Percentiles rank a stretch among this genome's conserved stretches.
Evolutionary conservation across 805 yeast species (phyloP).

Genomic region (Nakazawaea wyomingensis): DNA sequence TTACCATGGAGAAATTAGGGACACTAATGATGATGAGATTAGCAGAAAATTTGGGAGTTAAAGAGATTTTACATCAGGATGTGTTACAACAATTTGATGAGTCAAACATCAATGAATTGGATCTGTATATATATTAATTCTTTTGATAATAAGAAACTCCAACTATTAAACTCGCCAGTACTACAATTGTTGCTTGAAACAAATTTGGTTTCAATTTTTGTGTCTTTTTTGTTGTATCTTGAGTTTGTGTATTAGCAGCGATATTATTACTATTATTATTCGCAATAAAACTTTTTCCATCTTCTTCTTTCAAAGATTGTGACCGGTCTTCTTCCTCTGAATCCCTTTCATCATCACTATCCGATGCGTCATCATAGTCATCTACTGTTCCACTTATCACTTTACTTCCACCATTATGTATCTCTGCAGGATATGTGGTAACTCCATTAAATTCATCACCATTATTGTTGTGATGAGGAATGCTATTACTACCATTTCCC

Average conservation of each 20-base stretch:
- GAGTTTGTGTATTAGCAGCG: neutral
- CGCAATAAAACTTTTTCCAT: neutral
- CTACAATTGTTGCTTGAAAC: conserved; percentile 3
- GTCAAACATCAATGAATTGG: conserved; percentile 1
- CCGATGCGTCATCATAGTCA: neutral
- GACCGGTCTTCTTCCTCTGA: neutral
- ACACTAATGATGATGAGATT: conserved; percentile 36
- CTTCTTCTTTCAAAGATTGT: neutral
- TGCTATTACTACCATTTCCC: too few species aligned
- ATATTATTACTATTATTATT: neutral
- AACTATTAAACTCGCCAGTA: conserved; percentile 7
- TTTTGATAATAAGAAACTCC: conserved; percentile 7
- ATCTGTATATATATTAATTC: conserved; percentile 4
- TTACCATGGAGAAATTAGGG: conserved; percentile 18
- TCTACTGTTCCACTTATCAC: too few species aligned
- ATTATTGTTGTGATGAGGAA: too few species aligned
- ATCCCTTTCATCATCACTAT: neutral
- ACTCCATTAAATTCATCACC: too few species aligned
- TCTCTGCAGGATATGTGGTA: too few species aligned
- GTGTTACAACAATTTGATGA: conserved; percentile 3
- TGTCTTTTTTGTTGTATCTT: neutral
- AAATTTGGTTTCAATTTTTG: neutral
- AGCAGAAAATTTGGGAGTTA: conserved; percentile 35
- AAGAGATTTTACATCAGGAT: conserved; percentile 8
- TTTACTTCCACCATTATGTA: too few species aligned